Evolutionary conservation across 164 flowering plant species (phyloP), one percentile per base, ranked within the genome.

Genomic region (Vitis amurensis): DNA sequence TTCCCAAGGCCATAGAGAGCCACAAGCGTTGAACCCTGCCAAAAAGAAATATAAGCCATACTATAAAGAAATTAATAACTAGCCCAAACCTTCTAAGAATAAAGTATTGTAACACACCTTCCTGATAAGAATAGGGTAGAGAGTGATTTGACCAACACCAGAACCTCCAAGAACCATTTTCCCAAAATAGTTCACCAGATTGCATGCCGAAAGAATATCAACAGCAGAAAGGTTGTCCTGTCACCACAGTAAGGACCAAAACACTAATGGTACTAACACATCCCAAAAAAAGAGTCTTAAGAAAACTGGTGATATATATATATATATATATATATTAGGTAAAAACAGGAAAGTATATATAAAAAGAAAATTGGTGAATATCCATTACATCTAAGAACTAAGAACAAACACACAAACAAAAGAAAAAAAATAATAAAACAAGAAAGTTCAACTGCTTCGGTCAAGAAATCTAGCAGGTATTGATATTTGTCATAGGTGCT

Each of bases 221-320:
- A 93, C 86, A 11, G 98, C 93, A 72, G 98, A 96, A 61, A 96
- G 98, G 74, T 96, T 96, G 81, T 96, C 99, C 99, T 95, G 88
- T 73, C 50, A 69, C 49, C 56, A 72, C 55, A 57, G 61, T 23
- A 73, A 55, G 63, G 30, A 76, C 55, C 10, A 71, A 50, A 66
- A 50, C n/a, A 23, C 27, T 69, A 47, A 55, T 27, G 4, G 13
- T 9, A 60, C 37, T 8, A 71, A 8, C 58, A 63, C 55, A 63
- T 53, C 47, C n/a, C 16, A 57, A 49, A 16, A 58, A 47, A 68
- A 27, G 19, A 53, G 55, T 17, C 1, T 55, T n/a, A 31, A 49
- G 15, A 37, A 37, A 6, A 37, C 44, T 37, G 4, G 44, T 0
- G 44, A 2, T n/a, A n/a, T n/a, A n/a, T n/a, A n/a, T n/a, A n/a